phyloP scores from a whole-genome alignment of 441 rosid species.

The Syzygium malaccense region DNA sequence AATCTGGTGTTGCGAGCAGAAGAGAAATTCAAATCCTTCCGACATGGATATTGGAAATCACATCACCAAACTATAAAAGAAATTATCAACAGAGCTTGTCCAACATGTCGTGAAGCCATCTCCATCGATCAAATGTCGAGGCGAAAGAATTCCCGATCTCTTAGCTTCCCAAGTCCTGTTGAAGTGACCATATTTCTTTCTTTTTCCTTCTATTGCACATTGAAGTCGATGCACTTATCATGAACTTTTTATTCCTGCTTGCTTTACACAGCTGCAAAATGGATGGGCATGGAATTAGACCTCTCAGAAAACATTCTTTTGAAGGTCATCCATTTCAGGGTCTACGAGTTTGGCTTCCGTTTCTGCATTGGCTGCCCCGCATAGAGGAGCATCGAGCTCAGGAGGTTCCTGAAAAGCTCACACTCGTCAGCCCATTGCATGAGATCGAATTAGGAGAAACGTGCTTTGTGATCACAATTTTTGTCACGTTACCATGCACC shows the following conservation, averaged over 20 bases:
- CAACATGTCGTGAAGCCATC: not conserved
- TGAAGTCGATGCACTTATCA: not conserved
- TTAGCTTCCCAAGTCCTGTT: not conserved
- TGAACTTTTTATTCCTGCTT: not conserved
- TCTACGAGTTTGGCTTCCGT: constrained; percentile 40
- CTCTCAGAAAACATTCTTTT: constrained; percentile 64
- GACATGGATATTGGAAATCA: not conserved
- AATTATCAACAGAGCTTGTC: not conserved
- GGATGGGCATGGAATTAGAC: not conserved
- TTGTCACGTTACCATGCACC: constrained; percentile 53
- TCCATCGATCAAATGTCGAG: not conserved
- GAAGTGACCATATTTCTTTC: not conserved
- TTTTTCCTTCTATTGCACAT: not conserved
- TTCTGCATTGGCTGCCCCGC: constrained; percentile 25
- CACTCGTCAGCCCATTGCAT: not conserved
- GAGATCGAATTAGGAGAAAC: not conserved
- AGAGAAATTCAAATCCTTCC: not conserved
- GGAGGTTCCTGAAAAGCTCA: constrained; percentile 54
- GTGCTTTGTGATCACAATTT: not conserved
- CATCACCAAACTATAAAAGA: not conserved
- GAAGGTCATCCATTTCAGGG: constrained; percentile 69
- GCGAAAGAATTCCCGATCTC: not conserved
- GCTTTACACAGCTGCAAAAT: not conserved
- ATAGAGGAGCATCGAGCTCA: constrained; percentile 58
- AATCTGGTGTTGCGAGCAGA: not conserved